Percentiles rank a stretch among this genome's conserved stretches.
phyloP scores from a whole-genome alignment of 176 grass and related monocot genomes.

The Ananas comosus region DNA sequence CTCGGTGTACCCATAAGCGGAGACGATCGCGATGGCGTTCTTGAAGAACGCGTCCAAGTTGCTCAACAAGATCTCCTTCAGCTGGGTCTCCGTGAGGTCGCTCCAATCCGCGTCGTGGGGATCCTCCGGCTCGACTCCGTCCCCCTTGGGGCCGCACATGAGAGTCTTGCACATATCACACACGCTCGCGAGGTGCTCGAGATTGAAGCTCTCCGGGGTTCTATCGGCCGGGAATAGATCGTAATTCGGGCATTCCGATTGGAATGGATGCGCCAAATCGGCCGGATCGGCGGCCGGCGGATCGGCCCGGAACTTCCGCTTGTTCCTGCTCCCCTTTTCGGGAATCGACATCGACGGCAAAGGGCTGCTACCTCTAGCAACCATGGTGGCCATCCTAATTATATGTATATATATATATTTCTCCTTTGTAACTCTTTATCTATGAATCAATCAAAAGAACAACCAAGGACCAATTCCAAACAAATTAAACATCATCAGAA shows the following conservation, averaged over 20 bases:
- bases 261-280: constrained; percentile 35
- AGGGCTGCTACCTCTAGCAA: constrained; percentile 24
- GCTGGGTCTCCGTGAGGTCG: constrained; percentile 49
- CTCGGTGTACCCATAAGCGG: constrained; percentile 66
- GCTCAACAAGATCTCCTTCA: constrained; percentile 79
- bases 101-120: constrained; percentile 64
- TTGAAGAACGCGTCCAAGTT: constrained; percentile 65
- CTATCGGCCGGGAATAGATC: constrained; percentile 55
- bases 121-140: constrained; percentile 44
- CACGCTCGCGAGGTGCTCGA: constrained; percentile 35
- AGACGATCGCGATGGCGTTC: constrained; percentile 52
- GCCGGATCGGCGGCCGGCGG: constrained; percentile 43
- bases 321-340: constrained; percentile 77
- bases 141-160: constrained; percentile 23
- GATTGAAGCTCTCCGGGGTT: constrained; percentile 32
- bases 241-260: constrained; percentile 46
- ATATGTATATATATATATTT: background rate
- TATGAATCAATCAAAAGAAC: background rate
- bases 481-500: too few species aligned
- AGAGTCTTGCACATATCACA: constrained; percentile 57
- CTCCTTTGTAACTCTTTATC: constrained; percentile 11
- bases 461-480: constrained; percentile 1
- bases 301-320: constrained; percentile 82
- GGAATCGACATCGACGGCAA: constrained; percentile 35
- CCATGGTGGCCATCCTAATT: constrained; percentile 27